Evolutionary conservation across 2,329 filamentous ascomycete genomes (phyloP).

Genomic region (Neocucurbitaria cava): DNA sequence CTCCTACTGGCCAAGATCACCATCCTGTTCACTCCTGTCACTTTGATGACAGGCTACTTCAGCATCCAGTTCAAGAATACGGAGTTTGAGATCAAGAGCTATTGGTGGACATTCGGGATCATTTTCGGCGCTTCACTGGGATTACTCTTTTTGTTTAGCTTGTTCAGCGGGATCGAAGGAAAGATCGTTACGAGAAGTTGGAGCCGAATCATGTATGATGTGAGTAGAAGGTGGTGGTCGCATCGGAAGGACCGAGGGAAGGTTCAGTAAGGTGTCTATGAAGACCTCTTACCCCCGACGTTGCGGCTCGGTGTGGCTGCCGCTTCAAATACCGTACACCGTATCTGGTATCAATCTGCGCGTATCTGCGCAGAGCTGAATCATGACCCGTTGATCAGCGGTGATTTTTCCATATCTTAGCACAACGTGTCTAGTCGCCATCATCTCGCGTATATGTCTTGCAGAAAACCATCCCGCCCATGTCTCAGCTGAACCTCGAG

Average conservation of each 20-base stretch:
- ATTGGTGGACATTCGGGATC: constrained; percentile 72
- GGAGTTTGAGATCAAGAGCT: constrained; percentile 67
- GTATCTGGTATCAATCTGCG: too few relatives aligned
- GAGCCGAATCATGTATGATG: constrained; percentile 38
- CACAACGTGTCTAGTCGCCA: background rate
- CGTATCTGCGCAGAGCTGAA: background rate
- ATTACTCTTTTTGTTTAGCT: constrained; percentile 64
- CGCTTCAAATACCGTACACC: background rate
- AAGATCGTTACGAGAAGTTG: constrained; percentile 59
- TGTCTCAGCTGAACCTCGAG: background rate
- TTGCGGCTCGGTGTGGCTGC: background rate
- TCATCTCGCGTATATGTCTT: background rate
- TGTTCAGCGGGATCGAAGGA: constrained; percentile 65
- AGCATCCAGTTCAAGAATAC: constrained; percentile 68
- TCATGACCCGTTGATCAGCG: background rate
- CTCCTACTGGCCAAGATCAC: constrained; percentile 77
- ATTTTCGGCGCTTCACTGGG: constrained; percentile 67
- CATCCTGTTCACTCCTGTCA: constrained; percentile 77
- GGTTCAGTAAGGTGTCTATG: constrained; percentile 6
- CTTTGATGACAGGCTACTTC: constrained; percentile 77
- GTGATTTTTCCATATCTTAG: background rate
- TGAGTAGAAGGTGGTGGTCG: constrained; percentile 32
- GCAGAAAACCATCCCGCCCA: background rate
- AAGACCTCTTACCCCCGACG: background rate
- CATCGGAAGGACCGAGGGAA: constrained; percentile 31